A percentile compares a stretch with the other conserved stretches of the same genome.
Conservation (phyloP, 2,329 filamentous ascomycete genomes). For the Hymenoscyphus fraxineus region DNA sequence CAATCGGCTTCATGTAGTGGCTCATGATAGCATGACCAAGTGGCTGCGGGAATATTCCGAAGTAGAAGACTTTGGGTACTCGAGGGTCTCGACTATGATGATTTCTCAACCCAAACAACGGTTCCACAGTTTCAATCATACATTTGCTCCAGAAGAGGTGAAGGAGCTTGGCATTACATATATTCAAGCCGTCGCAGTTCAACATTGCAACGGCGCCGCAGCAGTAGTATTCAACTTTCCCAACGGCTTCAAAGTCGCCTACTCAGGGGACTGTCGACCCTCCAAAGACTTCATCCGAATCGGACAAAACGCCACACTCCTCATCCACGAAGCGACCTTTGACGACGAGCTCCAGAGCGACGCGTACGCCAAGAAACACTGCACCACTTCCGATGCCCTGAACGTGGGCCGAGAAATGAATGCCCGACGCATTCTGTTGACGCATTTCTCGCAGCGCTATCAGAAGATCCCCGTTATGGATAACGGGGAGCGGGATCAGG, state of each 20-base stretch:
- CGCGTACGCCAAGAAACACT: slow-evolving; percentile 84
- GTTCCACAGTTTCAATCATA: slow-evolving; percentile 24
- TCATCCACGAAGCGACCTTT: slow-evolving; percentile 96
- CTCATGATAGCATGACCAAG: slow-evolving; percentile 65
- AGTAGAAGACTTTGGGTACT: slow-evolving; percentile 73
- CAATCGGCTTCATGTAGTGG: slow-evolving; percentile 60
- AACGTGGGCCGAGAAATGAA: slow-evolving; percentile 72
- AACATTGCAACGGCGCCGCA: slow-evolving; percentile 76
- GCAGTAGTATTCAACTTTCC: slow-evolving; percentile 76
- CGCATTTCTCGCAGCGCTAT: slow-evolving; percentile 94
- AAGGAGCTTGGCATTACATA: slow-evolving; percentile 57
- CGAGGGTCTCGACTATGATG: slow-evolving; percentile 36
- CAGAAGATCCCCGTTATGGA: slow-evolving; percentile 42
- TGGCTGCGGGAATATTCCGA: slow-evolving; percentile 78
- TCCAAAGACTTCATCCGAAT: slow-evolving; percentile 65
- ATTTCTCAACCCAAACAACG: slow-evolving; percentile 11
- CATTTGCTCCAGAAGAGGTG: slow-evolving; percentile 40
- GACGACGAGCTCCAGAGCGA: slow-evolving; percentile 78
- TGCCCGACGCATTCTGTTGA: slow-evolving; percentile 76
- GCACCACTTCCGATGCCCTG: slow-evolving; percentile 82
- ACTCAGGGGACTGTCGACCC: slow-evolving; percentile 91
- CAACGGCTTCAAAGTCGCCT: slow-evolving; percentile 79
- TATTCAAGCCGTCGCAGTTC: slow-evolving; percentile 64
- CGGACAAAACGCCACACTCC: slow-evolving; percentile 71
- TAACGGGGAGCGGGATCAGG: slow-evolving; percentile 47